Evolutionary conservation across 148 eudicot genomes (phyloP).

Genomic region (Cornus controversa): DNA sequence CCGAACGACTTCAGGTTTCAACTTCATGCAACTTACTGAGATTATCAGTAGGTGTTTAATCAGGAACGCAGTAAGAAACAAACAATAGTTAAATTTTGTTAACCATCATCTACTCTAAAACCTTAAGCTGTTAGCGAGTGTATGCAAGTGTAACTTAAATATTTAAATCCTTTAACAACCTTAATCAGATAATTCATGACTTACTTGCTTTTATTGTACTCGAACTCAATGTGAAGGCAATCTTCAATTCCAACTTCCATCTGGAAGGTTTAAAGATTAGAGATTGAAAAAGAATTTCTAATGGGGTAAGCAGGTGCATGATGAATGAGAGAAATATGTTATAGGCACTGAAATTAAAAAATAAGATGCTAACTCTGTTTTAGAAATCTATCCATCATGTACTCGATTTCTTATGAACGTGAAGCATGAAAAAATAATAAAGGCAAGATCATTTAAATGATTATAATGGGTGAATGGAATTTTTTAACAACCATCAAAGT

Average conservation of each 20-base stretch:
- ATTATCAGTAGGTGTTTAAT: not conserved
- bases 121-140: too few relatives aligned
- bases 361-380: not conserved
- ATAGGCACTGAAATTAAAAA: not conserved
- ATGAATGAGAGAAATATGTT: not conserved
- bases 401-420: not conserved
- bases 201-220: conserved; percentile 98
- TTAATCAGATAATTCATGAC: conserved; percentile 13
- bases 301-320: not conserved
- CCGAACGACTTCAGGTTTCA: not conserved
- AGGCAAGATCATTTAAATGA: not conserved
- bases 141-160: too few relatives aligned
- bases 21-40: not conserved
- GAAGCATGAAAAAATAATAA: not conserved
- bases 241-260: conserved; percentile 99
- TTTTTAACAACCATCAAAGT: not conserved
- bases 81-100: not conserved
- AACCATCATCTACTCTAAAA: too few relatives aligned
- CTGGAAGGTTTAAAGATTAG: conserved; percentile 39
- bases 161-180: too few relatives aligned
- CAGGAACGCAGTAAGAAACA: not conserved
- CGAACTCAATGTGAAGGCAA: conserved; percentile 96
- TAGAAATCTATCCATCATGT: not conserved
- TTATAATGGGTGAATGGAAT: not conserved
- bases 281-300: not conserved